A percentile compares a stretch with the other conserved stretches of the same genome.
Evolutionary conservation across 2,329 filamentous ascomycete species (phyloP).

Genomic region (Blastomyces gilchristii): DNA sequence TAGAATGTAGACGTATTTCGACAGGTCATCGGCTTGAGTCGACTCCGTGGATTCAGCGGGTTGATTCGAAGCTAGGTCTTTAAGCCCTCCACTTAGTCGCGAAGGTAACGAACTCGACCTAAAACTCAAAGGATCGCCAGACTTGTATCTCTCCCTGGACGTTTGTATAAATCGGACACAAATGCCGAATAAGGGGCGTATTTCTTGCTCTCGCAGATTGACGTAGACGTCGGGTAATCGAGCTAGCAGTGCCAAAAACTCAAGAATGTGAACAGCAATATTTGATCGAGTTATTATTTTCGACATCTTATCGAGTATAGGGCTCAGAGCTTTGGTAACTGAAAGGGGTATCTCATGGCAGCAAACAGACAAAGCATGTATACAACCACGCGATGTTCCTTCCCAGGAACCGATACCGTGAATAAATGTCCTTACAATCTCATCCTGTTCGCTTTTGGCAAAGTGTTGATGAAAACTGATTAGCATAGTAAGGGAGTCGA

Average conservation of each 20-base stretch:
- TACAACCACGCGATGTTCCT: slow-evolving; percentile 80
- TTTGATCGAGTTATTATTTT: slow-evolving; percentile 90
- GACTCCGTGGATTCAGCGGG: slow-evolving; percentile 25
- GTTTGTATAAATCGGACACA: slow-evolving; percentile 90
- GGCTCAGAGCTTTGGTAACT: slow-evolving; percentile 73
- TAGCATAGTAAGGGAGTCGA: slow-evolving; percentile 76
- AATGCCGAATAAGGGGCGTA: slow-evolving; percentile 87
- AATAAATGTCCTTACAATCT: slow-evolving; percentile 77
- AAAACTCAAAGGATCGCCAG: slow-evolving; percentile 23
- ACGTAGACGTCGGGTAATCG: slow-evolving; percentile 74
- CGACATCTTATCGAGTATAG: slow-evolving; percentile 84
- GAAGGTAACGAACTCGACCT: slow-evolving; percentile 29
- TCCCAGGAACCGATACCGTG: slow-evolving; percentile 76
- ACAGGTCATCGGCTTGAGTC: slow-evolving; percentile 59
- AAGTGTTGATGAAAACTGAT: slow-evolving; percentile 85
- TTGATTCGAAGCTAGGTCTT: slow-evolving; percentile 29
- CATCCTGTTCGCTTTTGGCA: slow-evolving; percentile 74
- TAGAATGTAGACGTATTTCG: slow-evolving; percentile 85
- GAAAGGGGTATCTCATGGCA: slow-evolving; percentile 88
- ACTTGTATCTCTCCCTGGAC: slow-evolving; percentile 52
- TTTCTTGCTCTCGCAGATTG: slow-evolving; percentile 85
- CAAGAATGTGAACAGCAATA: slow-evolving; percentile 86
- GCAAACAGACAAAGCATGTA: slow-evolving; percentile 88
- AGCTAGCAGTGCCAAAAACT: slow-evolving; percentile 84
- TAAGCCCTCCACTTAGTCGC: slow-evolving; percentile 36